These are phyloP conservation scores for Ilyonectria robusta DNA, from an alignment of 2,329 filamentous ascomycete genomes.

Conservation along the genomic window DNA sequence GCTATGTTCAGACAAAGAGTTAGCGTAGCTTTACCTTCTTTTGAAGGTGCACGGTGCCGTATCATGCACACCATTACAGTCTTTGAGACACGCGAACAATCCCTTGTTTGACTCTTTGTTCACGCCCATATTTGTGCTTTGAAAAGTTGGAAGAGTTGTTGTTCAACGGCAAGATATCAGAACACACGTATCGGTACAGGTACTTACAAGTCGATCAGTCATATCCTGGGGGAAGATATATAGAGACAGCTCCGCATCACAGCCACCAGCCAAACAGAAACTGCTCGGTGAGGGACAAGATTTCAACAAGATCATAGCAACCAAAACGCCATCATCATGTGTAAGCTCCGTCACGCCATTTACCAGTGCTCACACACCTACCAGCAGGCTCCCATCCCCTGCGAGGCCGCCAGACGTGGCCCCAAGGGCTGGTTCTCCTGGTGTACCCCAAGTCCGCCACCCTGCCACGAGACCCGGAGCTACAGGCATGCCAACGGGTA, in stretches of 20 bases:
- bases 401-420: neutral
- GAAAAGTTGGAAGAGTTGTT: neutral
- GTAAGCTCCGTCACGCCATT: neutral
- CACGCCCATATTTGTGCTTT: neutral
- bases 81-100: slow-evolving; percentile 23
- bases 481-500: neutral
- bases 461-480: neutral
- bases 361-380: neutral
- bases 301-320: neutral
- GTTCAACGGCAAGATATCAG: neutral
- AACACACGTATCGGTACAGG: neutral
- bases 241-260: neutral
- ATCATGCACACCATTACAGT: slow-evolving; percentile 8
- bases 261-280: neutral
- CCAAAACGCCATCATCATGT: neutral
- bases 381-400: neutral
- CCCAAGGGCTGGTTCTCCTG: neutral
- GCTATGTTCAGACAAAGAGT: slow-evolving; percentile 9
- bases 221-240: neutral
- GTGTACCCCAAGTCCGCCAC: neutral
- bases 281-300: neutral
- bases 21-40: neutral
- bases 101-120: slow-evolving; percentile 26
- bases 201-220: neutral
- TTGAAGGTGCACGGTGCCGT: neutral